Base-by-base conservation (phyloP, 2,329 filamentous ascomycete genomes). In the Trichoderma pleuroti region DNA sequence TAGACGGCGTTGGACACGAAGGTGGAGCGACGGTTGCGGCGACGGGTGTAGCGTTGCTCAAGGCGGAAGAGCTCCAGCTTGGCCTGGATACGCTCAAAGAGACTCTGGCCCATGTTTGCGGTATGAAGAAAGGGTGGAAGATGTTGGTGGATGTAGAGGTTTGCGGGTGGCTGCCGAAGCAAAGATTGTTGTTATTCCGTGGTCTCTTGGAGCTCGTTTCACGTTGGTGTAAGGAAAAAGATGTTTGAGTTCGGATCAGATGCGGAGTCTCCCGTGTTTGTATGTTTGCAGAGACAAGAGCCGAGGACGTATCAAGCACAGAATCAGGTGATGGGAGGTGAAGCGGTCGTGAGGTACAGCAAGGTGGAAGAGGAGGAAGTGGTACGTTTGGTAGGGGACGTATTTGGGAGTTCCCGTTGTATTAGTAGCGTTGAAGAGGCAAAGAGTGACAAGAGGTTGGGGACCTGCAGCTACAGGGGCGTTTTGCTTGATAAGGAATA, bases 1-100 rank as follows among this genome's bases (percentile, higher is more conserved):
- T 98, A 98, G 80, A 93, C 88, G 34, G 94, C 95, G 77, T 93
- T 94, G 78, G 92, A 94, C 78, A 92, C 90, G 81, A 97, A 97
- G 72, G 93, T 96, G 68, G 91, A 94, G 80, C 95, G 93, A 76
- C 95, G 93, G 76, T 90, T 83, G 77, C 95, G 93, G 80, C 93
- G 92, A 77, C 92, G 92, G 65, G 94, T 97, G 86, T 98, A 98
- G 77, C 93, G 92, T 84, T 98, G 92, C 84, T 98, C 95, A 75
- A 98, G 91, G 63, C 94, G 93, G 86, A 97, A 96, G 78, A 98
- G 89, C 86, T 98, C 94, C 77, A 97, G 85, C 85, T 92, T 89
- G 72, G 88, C 86, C 76, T 90, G 86, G 79, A 90, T 86, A 79
- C 86, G 85, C 72, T 88, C 85, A 76, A 91, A 77, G 77, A 90